Percentiles rank a stretch among this genome's conserved stretches.
Evolutionary conservation across 2,329 filamentous ascomycete genomes (phyloP).

Genomic region (Sclerotinia borealis): DNA sequence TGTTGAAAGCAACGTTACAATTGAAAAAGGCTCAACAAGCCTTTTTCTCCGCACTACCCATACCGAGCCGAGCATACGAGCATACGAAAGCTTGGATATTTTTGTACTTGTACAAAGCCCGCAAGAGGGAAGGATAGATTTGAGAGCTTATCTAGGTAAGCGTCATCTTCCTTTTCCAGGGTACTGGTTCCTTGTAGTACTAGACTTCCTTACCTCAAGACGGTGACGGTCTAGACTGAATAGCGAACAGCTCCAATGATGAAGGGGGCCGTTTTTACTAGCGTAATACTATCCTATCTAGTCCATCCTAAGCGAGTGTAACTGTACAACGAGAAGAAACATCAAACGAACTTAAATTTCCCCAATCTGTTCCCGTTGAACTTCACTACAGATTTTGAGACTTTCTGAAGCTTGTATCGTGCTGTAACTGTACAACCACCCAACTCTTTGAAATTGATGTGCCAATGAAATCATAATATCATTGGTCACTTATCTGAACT

Average conservation of each 20-base stretch:
- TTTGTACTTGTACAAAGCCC: not conserved
- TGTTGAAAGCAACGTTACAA: constrained; percentile 12
- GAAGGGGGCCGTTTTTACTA: too few species aligned
- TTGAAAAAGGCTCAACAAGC: not conserved
- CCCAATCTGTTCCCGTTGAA: not conserved
- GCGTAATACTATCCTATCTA: too few species aligned
- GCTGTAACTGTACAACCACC: not conserved
- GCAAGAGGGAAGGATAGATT: too few species aligned
- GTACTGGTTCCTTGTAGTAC: too few species aligned
- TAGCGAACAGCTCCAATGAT: not conserved
- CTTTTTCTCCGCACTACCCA: not conserved
- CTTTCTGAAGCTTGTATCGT: not conserved
- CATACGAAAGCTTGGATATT: not conserved
- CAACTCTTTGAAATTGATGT: not conserved
- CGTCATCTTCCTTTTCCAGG: not conserved
- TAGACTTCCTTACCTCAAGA: too few species aligned
- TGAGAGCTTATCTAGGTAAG: not conserved
- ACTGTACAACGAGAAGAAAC: not conserved
- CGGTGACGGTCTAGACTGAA: too few species aligned
- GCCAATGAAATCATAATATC: not conserved
- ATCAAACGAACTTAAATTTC: not conserved
- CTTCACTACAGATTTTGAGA: not conserved
- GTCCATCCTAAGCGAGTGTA: constrained; percentile 1
- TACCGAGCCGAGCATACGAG: too few species aligned
- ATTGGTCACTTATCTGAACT: not conserved